These are phyloP conservation scores for Triticum timopheevii DNA, from an alignment of 176 grass and related monocot genomes.

Conservation along the genomic window DNA sequence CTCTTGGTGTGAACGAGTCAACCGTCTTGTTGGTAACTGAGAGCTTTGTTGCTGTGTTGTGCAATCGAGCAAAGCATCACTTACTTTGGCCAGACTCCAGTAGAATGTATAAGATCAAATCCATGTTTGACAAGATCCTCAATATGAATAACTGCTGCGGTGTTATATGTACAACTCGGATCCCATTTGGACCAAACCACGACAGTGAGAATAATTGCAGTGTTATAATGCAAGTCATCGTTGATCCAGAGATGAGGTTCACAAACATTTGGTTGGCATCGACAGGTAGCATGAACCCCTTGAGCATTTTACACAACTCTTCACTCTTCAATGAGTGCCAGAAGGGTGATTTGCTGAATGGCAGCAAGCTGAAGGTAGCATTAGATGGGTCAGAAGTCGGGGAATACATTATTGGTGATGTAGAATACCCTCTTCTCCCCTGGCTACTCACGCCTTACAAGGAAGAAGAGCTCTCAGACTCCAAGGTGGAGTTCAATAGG, in stretches of 20 bases:
- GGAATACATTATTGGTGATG: constrained; percentile 52
- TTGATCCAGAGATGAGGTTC: neutral
- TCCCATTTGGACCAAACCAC: neutral
- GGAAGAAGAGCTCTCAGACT: constrained; percentile 35
- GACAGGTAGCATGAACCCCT: neutral
- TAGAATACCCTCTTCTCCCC: constrained; percentile 45
- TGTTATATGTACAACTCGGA: constrained; percentile 48
- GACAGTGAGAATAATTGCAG: neutral
- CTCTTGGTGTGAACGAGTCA: constrained; percentile 41
- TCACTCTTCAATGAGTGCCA: neutral
- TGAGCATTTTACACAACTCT: neutral
- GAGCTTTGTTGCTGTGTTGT: constrained; percentile 55
- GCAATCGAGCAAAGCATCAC: constrained; percentile 1
- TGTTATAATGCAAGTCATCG: neutral
- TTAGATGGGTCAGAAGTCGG: constrained; percentile 38
- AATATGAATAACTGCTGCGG: constrained; percentile 62
- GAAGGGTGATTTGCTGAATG: neutral
- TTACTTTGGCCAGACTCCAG: constrained; percentile 46
- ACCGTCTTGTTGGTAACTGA: constrained; percentile 50
- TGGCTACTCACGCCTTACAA: constrained; percentile 55
- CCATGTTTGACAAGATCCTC: constrained; percentile 42
- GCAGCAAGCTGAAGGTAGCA: neutral
- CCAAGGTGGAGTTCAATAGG: constrained; percentile 35
- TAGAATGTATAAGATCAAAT: constrained; percentile 43
- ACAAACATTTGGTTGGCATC: neutral